Conservation (phyloP, 1,284 basidiomycete species). For the Austropuccinia psidii region DNA sequence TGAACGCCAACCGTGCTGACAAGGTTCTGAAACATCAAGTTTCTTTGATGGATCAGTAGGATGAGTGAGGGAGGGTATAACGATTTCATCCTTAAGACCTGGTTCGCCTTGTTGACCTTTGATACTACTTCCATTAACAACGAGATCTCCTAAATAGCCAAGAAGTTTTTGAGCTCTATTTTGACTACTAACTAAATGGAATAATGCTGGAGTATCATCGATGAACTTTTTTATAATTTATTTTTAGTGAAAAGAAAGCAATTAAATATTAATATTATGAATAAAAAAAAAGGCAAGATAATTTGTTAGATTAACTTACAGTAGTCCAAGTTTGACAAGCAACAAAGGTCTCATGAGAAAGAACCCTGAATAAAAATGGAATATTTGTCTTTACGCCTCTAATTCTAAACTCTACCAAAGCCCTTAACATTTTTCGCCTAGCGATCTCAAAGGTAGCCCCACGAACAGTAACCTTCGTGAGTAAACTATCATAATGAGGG, state of each 20-base stretch:
- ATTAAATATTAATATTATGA: constrained; percentile 1
- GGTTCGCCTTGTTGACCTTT: constrained; percentile 80
- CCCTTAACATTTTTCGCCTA: constrained; percentile 96
- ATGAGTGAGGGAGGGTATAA: constrained; percentile 72
- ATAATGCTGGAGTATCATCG: constrained; percentile 96
- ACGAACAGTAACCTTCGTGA: constrained; percentile 93
- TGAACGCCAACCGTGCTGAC: constrained; percentile 90
- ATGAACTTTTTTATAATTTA: constrained; percentile 74
- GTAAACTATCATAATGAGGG: constrained; percentile 96
- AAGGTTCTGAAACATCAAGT: constrained; percentile 73
- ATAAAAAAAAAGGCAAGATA: background rate
- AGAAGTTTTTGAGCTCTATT: constrained; percentile 98
- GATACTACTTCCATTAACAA: constrained; percentile 97
- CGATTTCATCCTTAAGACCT: constrained; percentile 81
- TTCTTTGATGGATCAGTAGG: constrained; percentile 63
- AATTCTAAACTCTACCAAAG: constrained; percentile 98
- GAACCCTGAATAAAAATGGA: constrained; percentile 93
- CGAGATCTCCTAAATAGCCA: constrained; percentile 92
- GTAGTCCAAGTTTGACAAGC: constrained; percentile 97
- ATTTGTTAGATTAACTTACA: constrained; percentile 51
- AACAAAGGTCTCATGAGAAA: constrained; percentile 97
- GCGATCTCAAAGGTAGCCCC: constrained; percentile 98
- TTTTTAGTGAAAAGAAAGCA: background rate
- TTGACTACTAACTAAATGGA: constrained; percentile 95
- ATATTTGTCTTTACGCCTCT: constrained; percentile 86